Evolutionary conservation across 352 stramenopile species (phyloP).

Genomic region (Phytophthora sojae): DNA sequence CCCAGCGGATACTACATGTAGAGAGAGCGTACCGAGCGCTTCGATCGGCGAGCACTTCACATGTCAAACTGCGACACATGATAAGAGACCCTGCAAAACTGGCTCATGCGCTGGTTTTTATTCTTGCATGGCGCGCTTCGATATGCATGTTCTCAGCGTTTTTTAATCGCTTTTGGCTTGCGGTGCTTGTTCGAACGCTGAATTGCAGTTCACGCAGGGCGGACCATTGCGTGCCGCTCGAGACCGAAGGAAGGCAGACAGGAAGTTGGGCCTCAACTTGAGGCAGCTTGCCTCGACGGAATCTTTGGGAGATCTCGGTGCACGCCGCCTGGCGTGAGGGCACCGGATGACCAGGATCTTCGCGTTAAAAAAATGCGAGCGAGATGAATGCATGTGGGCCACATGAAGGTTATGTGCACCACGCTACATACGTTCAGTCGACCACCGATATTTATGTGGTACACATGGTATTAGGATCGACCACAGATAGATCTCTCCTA

Average conservation of each 20-base stretch:
- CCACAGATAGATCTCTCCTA: no score
- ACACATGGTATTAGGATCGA: constrained; percentile 17
- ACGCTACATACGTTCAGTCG: constrained; percentile 16
- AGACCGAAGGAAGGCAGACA: not conserved
- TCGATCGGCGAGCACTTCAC: not conserved
- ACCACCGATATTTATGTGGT: constrained; percentile 2
- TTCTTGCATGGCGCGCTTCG: not conserved
- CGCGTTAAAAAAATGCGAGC: constrained; percentile 7
- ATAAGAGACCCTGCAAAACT: constrained; percentile 26
- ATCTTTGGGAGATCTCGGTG: not conserved
- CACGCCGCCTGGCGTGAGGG: not conserved
- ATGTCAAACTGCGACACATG: constrained; percentile 24
- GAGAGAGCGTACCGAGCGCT: not conserved
- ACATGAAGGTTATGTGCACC: constrained; percentile 7
- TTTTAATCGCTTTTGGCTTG: constrained; percentile 9
- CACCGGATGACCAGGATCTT: constrained; percentile 5
- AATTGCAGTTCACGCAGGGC: not conserved
- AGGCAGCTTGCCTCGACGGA: not conserved
- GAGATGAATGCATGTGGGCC: not conserved
- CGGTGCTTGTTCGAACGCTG: not conserved
- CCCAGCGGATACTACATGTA: not conserved
- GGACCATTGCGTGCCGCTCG: not conserved
- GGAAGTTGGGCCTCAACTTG: no score
- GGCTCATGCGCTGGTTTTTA: constrained; percentile 9
- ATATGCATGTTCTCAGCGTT: constrained; percentile 3